phyloP scores from a whole-genome alignment of 2,329 filamentous ascomycete species.

The Lizonia empirigonia region DNA sequence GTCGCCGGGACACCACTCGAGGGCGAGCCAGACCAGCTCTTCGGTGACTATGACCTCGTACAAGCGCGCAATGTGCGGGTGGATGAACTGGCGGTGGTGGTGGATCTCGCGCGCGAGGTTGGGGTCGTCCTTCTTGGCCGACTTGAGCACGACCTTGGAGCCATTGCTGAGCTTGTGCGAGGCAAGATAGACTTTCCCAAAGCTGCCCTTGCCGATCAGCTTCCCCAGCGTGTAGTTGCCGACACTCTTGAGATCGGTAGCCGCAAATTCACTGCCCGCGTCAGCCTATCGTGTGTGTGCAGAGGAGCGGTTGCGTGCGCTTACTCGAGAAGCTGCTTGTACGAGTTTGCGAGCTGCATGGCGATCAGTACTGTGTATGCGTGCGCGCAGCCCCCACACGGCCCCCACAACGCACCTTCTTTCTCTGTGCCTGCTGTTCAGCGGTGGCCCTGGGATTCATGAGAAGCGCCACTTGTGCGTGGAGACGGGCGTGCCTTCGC shows the following conservation, averaged over 20 bases:
- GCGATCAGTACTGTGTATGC: slow-evolving; percentile 3
- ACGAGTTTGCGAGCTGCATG: slow-evolving; percentile 87
- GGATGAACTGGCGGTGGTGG: slow-evolving; percentile 95
- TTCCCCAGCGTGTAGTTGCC: slow-evolving; percentile 93
- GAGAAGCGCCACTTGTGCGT: slow-evolving; percentile 44
- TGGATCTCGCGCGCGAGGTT: slow-evolving; percentile 98
- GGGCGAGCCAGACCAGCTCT: slow-evolving; percentile 88
- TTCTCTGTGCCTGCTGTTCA: slow-evolving; percentile 64
- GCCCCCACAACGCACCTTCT: slow-evolving; percentile 56
- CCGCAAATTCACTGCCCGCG: slow-evolving; percentile 82
- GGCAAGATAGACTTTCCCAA: slow-evolving; percentile 97
- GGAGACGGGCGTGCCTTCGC: slow-evolving; percentile 30
- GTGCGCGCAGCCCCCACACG: neutral
- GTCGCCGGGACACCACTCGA: slow-evolving; percentile 96
- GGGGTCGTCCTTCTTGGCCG: slow-evolving; percentile 91
- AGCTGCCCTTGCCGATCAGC: slow-evolving; percentile 95
- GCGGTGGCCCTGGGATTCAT: slow-evolving; percentile 58
- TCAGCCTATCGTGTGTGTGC: slow-evolving; percentile 5
- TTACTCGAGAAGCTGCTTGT: slow-evolving; percentile 94
- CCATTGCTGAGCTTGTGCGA: slow-evolving; percentile 98
- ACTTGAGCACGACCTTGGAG: slow-evolving; percentile 98
- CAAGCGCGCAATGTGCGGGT: slow-evolving; percentile 93
- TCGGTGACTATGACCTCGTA: slow-evolving; percentile 99
- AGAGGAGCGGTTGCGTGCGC: slow-evolving; percentile 41
- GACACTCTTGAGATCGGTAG: slow-evolving; percentile 86